phyloP scores from a whole-genome alignment of 495 filamentous ascomycete species.

The Xanthoparmelia taractica region DNA sequence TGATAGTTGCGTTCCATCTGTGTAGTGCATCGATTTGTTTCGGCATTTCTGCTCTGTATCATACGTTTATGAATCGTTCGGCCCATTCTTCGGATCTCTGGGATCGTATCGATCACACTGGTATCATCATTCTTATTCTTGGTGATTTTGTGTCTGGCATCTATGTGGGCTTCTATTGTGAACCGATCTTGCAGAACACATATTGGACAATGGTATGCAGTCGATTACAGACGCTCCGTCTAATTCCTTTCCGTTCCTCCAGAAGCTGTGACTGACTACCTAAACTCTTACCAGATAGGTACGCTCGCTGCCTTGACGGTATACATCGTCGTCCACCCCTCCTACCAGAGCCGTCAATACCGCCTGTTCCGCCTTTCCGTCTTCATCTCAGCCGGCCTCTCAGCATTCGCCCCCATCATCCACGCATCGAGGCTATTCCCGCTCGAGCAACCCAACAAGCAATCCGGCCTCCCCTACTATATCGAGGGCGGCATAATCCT shows the following conservation, averaged over 20 bases:
- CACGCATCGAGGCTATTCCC: conserved; percentile 41
- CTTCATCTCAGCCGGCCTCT: conserved; percentile 42
- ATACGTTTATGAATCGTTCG: too few relatives aligned
- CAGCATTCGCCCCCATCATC: conserved; percentile 40
- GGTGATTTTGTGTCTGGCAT: conserved; percentile 44
- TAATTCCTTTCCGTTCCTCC: background rate
- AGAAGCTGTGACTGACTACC: background rate
- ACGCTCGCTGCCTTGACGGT: conserved; percentile 32
- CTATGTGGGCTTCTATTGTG: conserved; percentile 45
- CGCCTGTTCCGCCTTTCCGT: conserved; percentile 26
- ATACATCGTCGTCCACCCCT: conserved; percentile 35
- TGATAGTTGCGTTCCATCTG: too few relatives aligned
- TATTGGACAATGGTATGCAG: conserved; percentile 41
- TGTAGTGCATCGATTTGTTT: too few relatives aligned
- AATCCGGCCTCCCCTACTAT: conserved; percentile 39
- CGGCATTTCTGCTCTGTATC: too few relatives aligned
- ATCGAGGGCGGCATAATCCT: background rate
- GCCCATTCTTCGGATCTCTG: conserved; percentile 25
- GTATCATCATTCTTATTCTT: conserved; percentile 42
- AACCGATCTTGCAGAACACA: conserved; percentile 34
- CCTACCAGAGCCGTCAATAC: conserved; percentile 23
- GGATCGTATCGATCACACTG: conserved; percentile 41
- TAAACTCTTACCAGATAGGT: conserved; percentile 24
- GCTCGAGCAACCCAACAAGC: conserved; percentile 32
- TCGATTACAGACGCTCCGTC: too few relatives aligned